Evolutionary conservation across 352 stramenopile species (phyloP), one percentile per base, ranked within the genome.

Genomic region (Pythium oligandrum): DNA sequence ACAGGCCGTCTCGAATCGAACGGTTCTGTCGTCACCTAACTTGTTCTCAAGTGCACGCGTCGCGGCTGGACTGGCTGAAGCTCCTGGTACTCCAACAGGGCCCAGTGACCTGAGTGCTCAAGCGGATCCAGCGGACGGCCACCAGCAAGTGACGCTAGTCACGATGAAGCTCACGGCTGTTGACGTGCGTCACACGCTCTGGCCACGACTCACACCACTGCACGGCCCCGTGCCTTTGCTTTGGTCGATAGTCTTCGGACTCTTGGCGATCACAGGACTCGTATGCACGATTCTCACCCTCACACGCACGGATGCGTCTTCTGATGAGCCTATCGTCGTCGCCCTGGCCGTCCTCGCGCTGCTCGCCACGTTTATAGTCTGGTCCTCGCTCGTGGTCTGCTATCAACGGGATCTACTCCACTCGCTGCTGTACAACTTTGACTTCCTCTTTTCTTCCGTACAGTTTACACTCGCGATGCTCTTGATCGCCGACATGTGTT

Each of bases 111-210:
- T 26, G 17, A 26, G 17, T 26, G 17, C 17, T 54, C 36, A 40
- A 35, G 7, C 32, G 38, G 31, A 4, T 42, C 51, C 48, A 38
- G 30, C 45, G 9, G 39, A 57, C 32, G 36, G 37, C 31, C 46
- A 51, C 32, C 65, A 73, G 48, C 68, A 72, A 55, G 55, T 74
- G 10, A 72, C 66, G 38, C 59, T 78, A 6, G 59, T 72, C n/a
- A 52, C 65, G 8, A 48, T 71, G 17, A 65, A 67, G 30, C 57
- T 71, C 7, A 54, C 47, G 12, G 40, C 42, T 26, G 48, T 75
- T 31, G 68, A 73, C 44, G 39, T 62, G 32, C 53, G 68, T 31
- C 56, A 63, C 3, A 62, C 55, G 10, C 17, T 61, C 10, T 3
- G 34, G 3, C 48, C 48, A n/a, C 12, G 48, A 2, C 6, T 32